Conservation (phyloP, 495 filamentous ascomycete genomes). For the Aspergillus incahuasiensis region DNA sequence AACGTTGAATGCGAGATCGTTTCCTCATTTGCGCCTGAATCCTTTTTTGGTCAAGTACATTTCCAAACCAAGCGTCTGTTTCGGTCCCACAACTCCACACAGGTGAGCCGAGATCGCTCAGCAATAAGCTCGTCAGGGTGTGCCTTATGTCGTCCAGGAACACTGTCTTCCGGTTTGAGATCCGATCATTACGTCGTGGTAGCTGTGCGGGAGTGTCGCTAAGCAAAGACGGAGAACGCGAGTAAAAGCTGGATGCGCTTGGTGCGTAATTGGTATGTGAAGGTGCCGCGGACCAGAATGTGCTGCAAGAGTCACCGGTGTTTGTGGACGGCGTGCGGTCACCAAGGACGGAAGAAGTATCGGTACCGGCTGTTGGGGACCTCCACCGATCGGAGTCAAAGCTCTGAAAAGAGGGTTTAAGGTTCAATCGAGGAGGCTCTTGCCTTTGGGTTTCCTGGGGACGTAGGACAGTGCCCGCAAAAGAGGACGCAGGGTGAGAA, state of each 20-base stretch:
- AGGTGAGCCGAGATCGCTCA: constrained; percentile 84
- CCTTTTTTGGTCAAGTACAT: constrained; percentile 68
- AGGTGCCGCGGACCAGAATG: constrained; percentile 82
- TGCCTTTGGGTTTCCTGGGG: constrained; percentile 41
- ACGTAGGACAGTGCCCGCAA: constrained; percentile 27
- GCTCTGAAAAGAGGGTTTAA: constrained; percentile 54
- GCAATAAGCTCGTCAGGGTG: constrained; percentile 73
- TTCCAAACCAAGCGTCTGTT: constrained; percentile 86
- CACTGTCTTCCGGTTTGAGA: constrained; percentile 48
- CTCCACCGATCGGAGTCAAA: constrained; percentile 64
- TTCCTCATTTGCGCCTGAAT: constrained; percentile 70
- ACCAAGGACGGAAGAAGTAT: constrained; percentile 54
- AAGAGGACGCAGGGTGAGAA: constrained; percentile 24
- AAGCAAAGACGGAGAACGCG: constrained; percentile 43
- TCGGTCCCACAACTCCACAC: constrained; percentile 83
- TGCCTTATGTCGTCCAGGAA: constrained; percentile 77
- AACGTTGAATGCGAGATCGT: constrained; percentile 46
- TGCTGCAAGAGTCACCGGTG: constrained; percentile 71
- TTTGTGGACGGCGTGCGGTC: constrained; percentile 48
- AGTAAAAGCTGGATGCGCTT: constrained; percentile 52
- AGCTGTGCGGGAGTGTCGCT: constrained; percentile 34
- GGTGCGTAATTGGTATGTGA: constrained; percentile 58
- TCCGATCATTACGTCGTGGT: constrained; percentile 33
- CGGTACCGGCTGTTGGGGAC: constrained; percentile 46
- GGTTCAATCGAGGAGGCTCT: constrained; percentile 35